phyloP scores from a whole-genome alignment of 1,284 basidiomycete species.

The Ustilago nuda region DNA sequence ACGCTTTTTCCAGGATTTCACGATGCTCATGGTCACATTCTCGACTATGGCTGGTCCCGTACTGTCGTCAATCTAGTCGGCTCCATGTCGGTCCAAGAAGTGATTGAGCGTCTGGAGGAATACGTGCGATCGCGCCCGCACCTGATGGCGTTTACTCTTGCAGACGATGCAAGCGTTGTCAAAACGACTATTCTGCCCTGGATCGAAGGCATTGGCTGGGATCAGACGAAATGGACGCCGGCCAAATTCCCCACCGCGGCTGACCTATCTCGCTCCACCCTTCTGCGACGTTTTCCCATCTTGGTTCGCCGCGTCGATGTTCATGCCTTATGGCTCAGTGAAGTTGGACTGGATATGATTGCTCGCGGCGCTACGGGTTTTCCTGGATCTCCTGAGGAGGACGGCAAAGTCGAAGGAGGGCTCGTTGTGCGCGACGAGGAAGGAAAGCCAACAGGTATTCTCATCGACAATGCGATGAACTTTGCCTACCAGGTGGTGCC shows the following conservation, averaged over 20 bases:
- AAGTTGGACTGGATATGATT: conserved; percentile 72
- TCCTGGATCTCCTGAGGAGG: conserved; percentile 24
- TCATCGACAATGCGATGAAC: conserved; percentile 67
- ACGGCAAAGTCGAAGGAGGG: conserved; percentile 77
- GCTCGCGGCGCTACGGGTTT: conserved; percentile 65
- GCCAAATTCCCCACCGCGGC: conserved; percentile 76
- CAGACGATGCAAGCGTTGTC: conserved; percentile 1
- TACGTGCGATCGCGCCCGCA: conserved; percentile 40
- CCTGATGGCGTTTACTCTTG: conserved; percentile 24
- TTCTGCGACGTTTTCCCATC: conserved; percentile 40
- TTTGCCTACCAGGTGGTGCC: conserved; percentile 58
- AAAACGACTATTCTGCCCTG: conserved; percentile 70
- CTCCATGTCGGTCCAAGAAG: conserved; percentile 40
- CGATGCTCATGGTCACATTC: conserved; percentile 65
- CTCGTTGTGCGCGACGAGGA: conserved; percentile 77
- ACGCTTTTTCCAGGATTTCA: conserved; percentile 57
- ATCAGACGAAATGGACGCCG: conserved; percentile 76
- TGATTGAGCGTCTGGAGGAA: conserved; percentile 48
- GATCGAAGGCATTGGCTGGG: conserved; percentile 91
- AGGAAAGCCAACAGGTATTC: conserved; percentile 79
- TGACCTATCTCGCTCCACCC: conserved; percentile 73
- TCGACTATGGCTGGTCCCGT: conserved; percentile 59
- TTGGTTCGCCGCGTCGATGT: conserved; percentile 74
- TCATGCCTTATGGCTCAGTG: conserved; percentile 87
- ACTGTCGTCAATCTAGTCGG: conserved; percentile 57